Conservation (phyloP, 108 stramenopile genomes). For the Cyclotella choctawhatcheeana region DNA sequence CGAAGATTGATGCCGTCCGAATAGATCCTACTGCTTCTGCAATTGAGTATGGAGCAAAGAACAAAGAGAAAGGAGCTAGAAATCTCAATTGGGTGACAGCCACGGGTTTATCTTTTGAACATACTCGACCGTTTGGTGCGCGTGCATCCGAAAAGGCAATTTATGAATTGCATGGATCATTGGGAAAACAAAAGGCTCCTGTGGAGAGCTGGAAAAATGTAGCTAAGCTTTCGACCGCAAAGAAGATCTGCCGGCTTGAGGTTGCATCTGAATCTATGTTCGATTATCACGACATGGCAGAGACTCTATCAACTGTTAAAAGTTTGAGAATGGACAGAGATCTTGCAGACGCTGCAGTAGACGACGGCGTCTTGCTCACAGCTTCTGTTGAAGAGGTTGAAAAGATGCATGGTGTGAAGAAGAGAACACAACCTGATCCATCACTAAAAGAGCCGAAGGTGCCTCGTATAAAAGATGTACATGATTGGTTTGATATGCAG, state of each 20-base stretch:
- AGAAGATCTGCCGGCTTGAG: not conserved
- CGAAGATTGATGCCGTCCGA: not conserved
- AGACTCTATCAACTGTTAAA: not conserved
- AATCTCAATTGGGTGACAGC: conserved; percentile 12
- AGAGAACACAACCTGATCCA: not conserved
- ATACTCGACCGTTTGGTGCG: not conserved
- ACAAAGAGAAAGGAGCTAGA: not conserved
- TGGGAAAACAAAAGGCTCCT: conserved; percentile 11
- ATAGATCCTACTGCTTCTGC: not conserved
- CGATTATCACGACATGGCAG: not conserved
- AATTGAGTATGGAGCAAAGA: conserved; percentile 2
- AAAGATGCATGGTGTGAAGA: not conserved
- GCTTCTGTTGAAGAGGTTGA: not conserved
- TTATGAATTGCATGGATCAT: not conserved
- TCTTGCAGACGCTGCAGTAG: not conserved
- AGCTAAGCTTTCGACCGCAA: not conserved
- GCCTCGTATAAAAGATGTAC: not conserved
- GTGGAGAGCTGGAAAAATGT: conserved; percentile 12
- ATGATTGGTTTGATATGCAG: conserved; percentile 6
- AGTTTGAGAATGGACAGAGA: not conserved
- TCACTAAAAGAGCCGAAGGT: not conserved
- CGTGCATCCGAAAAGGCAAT: not conserved
- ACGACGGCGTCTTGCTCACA: conserved; percentile 11
- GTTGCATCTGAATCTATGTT: not conserved
- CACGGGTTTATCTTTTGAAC: conserved; percentile 8